These are phyloP conservation scores for Suillus alpinus DNA, from an alignment of 768 basidiomycete species.

Conservation along the genomic window DNA sequence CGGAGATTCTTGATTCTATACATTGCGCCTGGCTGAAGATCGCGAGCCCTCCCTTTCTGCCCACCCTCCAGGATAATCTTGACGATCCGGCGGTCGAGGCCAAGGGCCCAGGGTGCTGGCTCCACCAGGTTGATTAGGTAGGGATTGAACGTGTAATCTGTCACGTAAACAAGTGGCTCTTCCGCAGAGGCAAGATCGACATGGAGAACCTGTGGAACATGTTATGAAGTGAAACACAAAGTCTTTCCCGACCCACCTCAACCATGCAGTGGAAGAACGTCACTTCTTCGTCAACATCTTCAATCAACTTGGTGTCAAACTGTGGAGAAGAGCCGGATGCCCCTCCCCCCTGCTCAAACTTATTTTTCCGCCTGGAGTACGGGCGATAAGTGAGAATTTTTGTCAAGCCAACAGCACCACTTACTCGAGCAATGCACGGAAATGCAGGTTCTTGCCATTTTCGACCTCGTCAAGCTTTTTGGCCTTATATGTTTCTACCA, in stretches of 20 bases:
- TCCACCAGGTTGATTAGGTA: conserved; percentile 34
- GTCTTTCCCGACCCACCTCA: conserved; percentile 41
- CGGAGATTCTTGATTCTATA: conserved; percentile 53
- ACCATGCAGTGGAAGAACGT: conserved; percentile 54
- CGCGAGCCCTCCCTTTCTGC: conserved; percentile 40
- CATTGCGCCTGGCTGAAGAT: conserved; percentile 38
- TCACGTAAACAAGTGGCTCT: conserved; percentile 49
- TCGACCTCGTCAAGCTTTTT: conserved; percentile 40
- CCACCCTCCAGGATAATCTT: conserved; percentile 50
- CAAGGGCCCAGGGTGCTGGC: conserved; percentile 36
- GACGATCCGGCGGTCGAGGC: conserved; percentile 49
- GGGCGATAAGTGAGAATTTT: conserved; percentile 6
- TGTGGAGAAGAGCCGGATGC: conserved; percentile 22
- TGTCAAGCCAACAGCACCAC: conserved; percentile 18
- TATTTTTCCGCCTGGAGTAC: conserved; percentile 46
- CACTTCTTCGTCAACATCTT: conserved; percentile 40
- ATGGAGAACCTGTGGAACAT: conserved; percentile 43
- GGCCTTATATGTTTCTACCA: conserved; percentile 44
- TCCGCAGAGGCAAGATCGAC: conserved; percentile 30
- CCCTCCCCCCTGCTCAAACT: conserved; percentile 30
- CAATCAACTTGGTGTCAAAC: conserved; percentile 46
- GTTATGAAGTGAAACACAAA: neutral
- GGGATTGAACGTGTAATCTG: conserved; percentile 60
- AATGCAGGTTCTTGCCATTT: conserved; percentile 30
- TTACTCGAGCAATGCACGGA: conserved; percentile 54